A percentile compares a stretch with the other conserved stretches of the same genome.
Conservation (phyloP, 83 land plant genomes). For the Thuja plicata region DNA sequence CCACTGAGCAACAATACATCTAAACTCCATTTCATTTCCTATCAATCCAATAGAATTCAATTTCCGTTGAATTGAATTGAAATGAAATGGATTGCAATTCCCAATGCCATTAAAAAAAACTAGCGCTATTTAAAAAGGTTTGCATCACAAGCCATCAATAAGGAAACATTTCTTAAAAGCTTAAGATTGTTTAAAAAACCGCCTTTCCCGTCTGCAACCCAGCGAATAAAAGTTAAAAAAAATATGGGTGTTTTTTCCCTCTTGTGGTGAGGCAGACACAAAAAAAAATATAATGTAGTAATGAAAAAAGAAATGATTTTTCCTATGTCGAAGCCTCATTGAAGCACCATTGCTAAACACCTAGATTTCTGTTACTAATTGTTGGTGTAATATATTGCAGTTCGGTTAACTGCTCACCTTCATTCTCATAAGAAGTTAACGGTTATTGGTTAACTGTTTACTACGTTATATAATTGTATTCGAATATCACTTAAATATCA, state of each 20-base stretch:
- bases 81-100: not conserved
- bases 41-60: not conserved
- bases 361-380: not conserved
- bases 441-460: no score
- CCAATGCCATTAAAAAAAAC: not conserved
- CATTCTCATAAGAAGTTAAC: no score
- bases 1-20: not conserved
- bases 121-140: not conserved
- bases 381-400: no score
- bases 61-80: not conserved
- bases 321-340: not conserved
- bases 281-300: not conserved
- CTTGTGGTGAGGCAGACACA: not conserved
- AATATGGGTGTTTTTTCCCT: not conserved
- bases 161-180: not conserved
- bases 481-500: no score
- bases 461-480: no score
- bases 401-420: no score
- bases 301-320: not conserved
- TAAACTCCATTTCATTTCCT: not conserved
- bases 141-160: constrained; percentile 4
- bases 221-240: not conserved
- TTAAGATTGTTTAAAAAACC: not conserved
- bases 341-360: not conserved
- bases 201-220: not conserved